Base-by-base conservation (phyloP, 1,284 basidiomycete genomes). In the Rhodofomes roseus region DNA sequence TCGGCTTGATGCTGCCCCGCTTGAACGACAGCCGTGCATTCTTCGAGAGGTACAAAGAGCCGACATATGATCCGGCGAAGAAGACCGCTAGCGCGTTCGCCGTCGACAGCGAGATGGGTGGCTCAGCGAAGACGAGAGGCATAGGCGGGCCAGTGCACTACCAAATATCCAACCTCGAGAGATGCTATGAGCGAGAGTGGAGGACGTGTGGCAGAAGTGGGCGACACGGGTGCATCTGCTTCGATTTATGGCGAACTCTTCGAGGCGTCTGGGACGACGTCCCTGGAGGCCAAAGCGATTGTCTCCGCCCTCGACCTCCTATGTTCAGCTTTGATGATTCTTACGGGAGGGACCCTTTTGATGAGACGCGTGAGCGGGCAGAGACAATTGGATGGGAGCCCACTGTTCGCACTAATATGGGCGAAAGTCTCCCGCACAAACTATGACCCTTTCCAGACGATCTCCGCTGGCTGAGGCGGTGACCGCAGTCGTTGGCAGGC, bases 11-110 rank as follows among this genome's bases (percentile, higher is more conserved):
- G 23, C 25, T 44, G 34, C 25, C 62, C 16, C 41, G 61, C 43
- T 61, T 67, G 65, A 69, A 71, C 12, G 57, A 62, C 4, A 72
- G 62, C n/a, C 72, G 64, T 20, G 71, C 63, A 41, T 64, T 62
- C 57, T 68, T 68, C 5, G 69, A 71, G 29, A 72, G 50, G 59
- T 73, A 73, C 25, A 73, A 63, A 12, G 68, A 72, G 54, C 71
- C 71, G 36, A 73, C 71, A 52, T 73, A 73, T 4, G 72, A 71
- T 36, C 62, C 39, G 9, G 68, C 65, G 62, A 71, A 71, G 65
- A 68, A 68, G 12, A 63, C 66, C 1, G 70, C 68, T 23, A 70
- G 63, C 4, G 62, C 55, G 59, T 73, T 68, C 11, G 72, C 72
- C 6, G 66, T 64, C n/a, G 55, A 56, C 2, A 66, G 44, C n/a